phyloP scores from a whole-genome alignment of 2,329 filamentous ascomycete genomes.

The Colletotrichum tropicicola region DNA sequence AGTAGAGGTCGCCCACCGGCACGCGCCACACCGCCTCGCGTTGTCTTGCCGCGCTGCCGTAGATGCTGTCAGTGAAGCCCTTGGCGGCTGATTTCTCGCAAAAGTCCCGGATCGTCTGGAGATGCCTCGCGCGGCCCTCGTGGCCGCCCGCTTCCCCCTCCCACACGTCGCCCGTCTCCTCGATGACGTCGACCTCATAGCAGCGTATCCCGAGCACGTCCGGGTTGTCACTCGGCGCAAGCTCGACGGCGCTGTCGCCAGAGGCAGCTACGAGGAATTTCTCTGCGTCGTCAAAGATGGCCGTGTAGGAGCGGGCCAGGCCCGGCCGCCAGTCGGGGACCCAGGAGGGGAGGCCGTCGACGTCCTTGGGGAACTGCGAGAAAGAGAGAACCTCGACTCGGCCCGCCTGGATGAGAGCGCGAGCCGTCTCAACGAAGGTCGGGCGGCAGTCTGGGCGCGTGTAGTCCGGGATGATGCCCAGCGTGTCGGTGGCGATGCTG shows the following conservation, averaged over 20 bases:
- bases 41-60: neutral
- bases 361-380: conserved; percentile 24
- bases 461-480: conserved; percentile 19
- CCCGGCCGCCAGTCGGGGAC: conserved; percentile 46
- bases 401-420: conserved; percentile 11
- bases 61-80: neutral
- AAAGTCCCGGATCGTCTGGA: neutral
- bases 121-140: neutral
- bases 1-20: conserved; percentile 16
- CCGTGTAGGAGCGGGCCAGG: conserved; percentile 1
- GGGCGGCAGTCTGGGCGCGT: neutral
- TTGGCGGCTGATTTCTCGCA: neutral
- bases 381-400: conserved; percentile 15
- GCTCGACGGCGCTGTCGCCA: conserved; percentile 6
- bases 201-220: conserved; percentile 20
- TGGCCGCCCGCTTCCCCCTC: neutral
- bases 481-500: conserved; percentile 29
- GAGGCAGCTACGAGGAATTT: neutral
- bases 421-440: conserved; percentile 9
- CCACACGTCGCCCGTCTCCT: conserved; percentile 15
- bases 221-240: neutral
- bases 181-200: conserved; percentile 20
- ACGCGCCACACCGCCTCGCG: conserved; percentile 26
- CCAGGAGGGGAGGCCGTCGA: conserved; percentile 42
- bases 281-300: neutral